Evolutionary conservation across 2,329 filamentous ascomycete species (phyloP).

Genomic region (Pestalotiopsis sp.): DNA sequence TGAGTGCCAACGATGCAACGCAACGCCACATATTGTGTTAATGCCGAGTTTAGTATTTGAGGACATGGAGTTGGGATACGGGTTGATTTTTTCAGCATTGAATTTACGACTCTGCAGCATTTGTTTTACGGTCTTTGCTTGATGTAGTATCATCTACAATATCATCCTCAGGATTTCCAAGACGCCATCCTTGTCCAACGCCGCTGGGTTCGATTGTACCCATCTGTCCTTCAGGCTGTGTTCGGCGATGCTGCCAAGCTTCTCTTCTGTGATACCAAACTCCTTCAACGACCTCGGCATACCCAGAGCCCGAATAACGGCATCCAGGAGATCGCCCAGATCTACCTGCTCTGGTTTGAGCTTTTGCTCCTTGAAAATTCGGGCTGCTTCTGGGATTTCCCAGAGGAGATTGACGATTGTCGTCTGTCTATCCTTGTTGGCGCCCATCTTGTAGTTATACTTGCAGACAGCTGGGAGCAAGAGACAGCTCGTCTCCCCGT

Average conservation of each 20-base stretch:
- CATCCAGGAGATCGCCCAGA: conserved; percentile 54
- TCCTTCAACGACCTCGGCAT: conserved; percentile 57
- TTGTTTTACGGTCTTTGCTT: conserved; percentile 16
- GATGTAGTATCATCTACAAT: conserved; percentile 2
- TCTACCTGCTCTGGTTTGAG: conserved; percentile 35
- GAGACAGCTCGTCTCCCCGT: conserved; percentile 63
- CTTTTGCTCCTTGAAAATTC: conserved; percentile 34
- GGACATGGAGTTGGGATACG: neutral
- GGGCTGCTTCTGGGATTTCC: conserved; percentile 31
- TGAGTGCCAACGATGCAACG: neutral
- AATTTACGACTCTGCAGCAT: conserved; percentile 12
- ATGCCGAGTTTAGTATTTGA: neutral
- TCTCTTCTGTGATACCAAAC: conserved; percentile 50
- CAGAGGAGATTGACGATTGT: conserved; percentile 42
- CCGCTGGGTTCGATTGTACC: conserved; percentile 52
- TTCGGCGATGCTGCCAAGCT: conserved; percentile 48
- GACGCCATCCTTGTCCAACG: conserved; percentile 50
- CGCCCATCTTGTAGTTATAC: conserved; percentile 50
- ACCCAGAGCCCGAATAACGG: conserved; percentile 51
- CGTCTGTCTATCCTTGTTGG: conserved; percentile 41
- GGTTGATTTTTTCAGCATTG: conserved; percentile 10
- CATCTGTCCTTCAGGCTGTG: conserved; percentile 53
- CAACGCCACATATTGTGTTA: neutral
- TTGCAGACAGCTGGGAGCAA: conserved; percentile 58
- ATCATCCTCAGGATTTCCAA: conserved; percentile 47